phyloP scores from a whole-genome alignment of 1,284 basidiomycete species.

The Spongispora temasekensis region DNA sequence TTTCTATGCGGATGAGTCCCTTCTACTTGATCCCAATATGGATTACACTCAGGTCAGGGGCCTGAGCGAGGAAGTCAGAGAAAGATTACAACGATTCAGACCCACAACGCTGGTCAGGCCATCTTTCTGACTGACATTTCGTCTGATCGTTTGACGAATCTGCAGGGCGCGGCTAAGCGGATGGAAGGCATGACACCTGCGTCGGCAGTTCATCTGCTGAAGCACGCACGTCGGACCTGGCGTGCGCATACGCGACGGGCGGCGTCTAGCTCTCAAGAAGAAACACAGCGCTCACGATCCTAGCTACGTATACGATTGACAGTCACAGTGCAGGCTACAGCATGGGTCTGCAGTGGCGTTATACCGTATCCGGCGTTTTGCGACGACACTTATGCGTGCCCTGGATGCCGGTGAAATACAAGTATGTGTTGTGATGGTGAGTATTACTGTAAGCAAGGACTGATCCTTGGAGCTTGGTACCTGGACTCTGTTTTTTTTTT shows the following conservation, averaged over 20 bases:
- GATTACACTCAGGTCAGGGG: slow-evolving; percentile 70
- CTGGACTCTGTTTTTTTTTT: too few relatives aligned
- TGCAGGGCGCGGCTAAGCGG: slow-evolving; percentile 77
- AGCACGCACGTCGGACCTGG: slow-evolving; percentile 55
- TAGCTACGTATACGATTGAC: not conserved
- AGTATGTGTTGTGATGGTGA: too few relatives aligned
- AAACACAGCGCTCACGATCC: not conserved
- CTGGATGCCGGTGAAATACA: too few relatives aligned
- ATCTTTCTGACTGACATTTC: not conserved
- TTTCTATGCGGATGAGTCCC: slow-evolving; percentile 77
- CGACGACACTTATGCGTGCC: too few relatives aligned
- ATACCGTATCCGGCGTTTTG: too few relatives aligned
- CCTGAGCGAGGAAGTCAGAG: slow-evolving; percentile 75
- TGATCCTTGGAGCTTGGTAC: too few relatives aligned
- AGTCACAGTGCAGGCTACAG: too few relatives aligned
- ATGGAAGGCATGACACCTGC: slow-evolving; percentile 89
- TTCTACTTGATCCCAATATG: slow-evolving; percentile 66
- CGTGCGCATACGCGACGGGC: not conserved
- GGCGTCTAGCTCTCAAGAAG: not conserved
- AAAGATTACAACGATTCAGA: slow-evolving; percentile 59
- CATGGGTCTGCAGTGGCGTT: too few relatives aligned
- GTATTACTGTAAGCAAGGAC: too few relatives aligned
- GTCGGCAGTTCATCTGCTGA: slow-evolving; percentile 62
- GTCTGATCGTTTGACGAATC: slow-evolving; percentile 1
- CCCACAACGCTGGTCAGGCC: slow-evolving; percentile 68